Evolutionary conservation across 2,329 filamentous ascomycete genomes (phyloP), one percentile per base, ranked within the genome.

Genomic region (Intubia oerlemansii): DNA sequence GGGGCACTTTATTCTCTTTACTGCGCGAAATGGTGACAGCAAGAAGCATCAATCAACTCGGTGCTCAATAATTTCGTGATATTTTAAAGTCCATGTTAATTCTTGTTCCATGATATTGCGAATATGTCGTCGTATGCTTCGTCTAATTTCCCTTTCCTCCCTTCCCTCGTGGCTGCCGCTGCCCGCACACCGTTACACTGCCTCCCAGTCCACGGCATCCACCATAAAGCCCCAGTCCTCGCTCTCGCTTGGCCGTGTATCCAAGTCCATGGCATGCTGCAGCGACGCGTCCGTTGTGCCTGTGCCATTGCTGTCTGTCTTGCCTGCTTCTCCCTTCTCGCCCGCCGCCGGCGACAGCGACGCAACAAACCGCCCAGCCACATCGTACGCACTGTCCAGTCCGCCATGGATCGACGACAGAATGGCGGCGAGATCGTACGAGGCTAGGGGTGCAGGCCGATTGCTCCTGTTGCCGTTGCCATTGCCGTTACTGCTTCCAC

Each of bases 341-440:
- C n/a, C n/a, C n/a, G n/a, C 17, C 7, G 3, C 16, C 16, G 5
- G 20, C 10, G 21, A 14, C 17, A 13, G 22, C 5, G 12, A 13
- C 4, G 19, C 28, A 4, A 65, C 52, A 29, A 56, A 52, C n/a
- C 41, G 39, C 14, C 53, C 49, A 0, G 68, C 66, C 1, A 70
- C 42, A 0, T 44, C 34, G 34, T 64, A 70, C 0, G 62, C 71
- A 17, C 53, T 47, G 28, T 73, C 69, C 28, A 77, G 53, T 0
- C 68, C 73, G 0, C 37, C 39, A 29, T 78, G 54, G 8, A 79
- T 57, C 6, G 50, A 50, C 5, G 49, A 45, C 3, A 79, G 49
- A 35, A 79, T 74, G 30, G 51, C 51, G 15, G 64, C 57, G 9
- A 79, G 49, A 30, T 74, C 62, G 38, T 77, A 69, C 36, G 65